A percentile compares a stretch with the other conserved stretches of the same genome.
phyloP scores from a whole-genome alignment of 2,329 filamentous ascomycete genomes.

The Westerdykella aurantiaca region DNA sequence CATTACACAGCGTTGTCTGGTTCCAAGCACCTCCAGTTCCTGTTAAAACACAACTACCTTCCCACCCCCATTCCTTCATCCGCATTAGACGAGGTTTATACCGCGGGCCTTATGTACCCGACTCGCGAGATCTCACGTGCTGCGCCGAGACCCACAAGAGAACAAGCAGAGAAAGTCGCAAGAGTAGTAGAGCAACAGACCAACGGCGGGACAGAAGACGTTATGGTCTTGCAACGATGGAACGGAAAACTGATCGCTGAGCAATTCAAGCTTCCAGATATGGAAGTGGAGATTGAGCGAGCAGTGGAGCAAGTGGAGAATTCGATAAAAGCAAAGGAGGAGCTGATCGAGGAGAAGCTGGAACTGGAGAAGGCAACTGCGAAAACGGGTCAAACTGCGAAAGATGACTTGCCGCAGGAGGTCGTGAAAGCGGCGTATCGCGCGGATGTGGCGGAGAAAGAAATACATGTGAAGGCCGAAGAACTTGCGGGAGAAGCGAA shows the following conservation, averaged over 20 bases:
- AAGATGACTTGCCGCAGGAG: slow-evolving; percentile 25
- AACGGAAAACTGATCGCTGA: slow-evolving; percentile 49
- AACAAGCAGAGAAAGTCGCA: slow-evolving; percentile 37
- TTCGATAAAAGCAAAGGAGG: slow-evolving; percentile 37
- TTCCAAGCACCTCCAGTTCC: slow-evolving; percentile 76
- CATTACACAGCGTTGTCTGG: slow-evolving; percentile 61
- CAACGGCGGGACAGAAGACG: slow-evolving; percentile 40
- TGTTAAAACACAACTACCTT: slow-evolving; percentile 65
- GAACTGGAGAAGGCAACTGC: slow-evolving; percentile 33
- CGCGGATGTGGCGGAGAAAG: slow-evolving; percentile 14
- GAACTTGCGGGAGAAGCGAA: slow-evolving; percentile 14
- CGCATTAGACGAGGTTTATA: slow-evolving; percentile 70
- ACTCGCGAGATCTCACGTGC: slow-evolving; percentile 37
- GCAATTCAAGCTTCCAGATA: slow-evolving; percentile 44
- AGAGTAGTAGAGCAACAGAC: slow-evolving; percentile 36
- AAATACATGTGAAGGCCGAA: slow-evolving; percentile 17
- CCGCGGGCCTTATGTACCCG: slow-evolving; percentile 44
- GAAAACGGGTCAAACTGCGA: slow-evolving; percentile 19
- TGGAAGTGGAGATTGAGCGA: slow-evolving; percentile 51
- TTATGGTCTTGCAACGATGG: slow-evolving; percentile 47
- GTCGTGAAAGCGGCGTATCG: slow-evolving; percentile 11
- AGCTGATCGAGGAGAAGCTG: slow-evolving; percentile 33
- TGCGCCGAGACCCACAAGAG: slow-evolving; percentile 31
- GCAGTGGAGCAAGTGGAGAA: slow-evolving; percentile 48
- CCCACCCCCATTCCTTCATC: slow-evolving; percentile 61